A percentile compares a stretch with the other conserved stretches of the same genome.
Conservation (phyloP, 495 filamentous ascomycete genomes). For the Bathelium albidoporum region DNA sequence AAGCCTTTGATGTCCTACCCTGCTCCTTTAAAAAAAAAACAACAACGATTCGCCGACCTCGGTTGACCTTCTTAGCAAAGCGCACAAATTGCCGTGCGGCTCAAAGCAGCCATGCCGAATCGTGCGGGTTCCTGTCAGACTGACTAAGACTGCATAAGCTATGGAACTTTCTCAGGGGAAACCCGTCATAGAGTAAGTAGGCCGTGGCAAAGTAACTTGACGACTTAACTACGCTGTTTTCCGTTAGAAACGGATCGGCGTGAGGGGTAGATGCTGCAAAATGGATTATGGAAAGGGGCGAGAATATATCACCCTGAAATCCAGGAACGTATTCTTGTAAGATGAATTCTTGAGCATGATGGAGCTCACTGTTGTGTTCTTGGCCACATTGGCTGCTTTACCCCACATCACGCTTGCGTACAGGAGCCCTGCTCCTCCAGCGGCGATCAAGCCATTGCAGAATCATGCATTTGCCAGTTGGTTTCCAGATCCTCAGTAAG, state of each 20-base stretch:
- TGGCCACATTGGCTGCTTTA: neutral
- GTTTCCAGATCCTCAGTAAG: neutral
- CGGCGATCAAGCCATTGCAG: neutral
- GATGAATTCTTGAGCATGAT: neutral
- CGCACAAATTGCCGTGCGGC: too few relatives aligned
- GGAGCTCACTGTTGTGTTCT: neutral
- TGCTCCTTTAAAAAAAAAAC: too few relatives aligned
- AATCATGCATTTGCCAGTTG: neutral
- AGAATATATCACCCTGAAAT: neutral
- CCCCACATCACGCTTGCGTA: neutral
- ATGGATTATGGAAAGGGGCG: neutral
- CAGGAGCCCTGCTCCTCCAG: neutral
- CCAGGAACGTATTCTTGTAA: neutral
- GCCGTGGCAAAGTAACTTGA: neutral
- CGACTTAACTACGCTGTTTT: neutral
- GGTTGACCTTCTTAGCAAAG: too few relatives aligned
- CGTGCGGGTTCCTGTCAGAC: neutral
- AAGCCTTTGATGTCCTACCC: too few relatives aligned
- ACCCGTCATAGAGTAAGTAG: neutral
- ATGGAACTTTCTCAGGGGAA: neutral
- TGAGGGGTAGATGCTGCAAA: neutral
- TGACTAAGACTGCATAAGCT: neutral
- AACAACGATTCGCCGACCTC: too few relatives aligned
- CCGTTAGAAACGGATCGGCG: neutral
- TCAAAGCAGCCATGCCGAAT: neutral